Base-by-base conservation (phyloP, 768 basidiomycete genomes). In the Boletus sp. region DNA sequence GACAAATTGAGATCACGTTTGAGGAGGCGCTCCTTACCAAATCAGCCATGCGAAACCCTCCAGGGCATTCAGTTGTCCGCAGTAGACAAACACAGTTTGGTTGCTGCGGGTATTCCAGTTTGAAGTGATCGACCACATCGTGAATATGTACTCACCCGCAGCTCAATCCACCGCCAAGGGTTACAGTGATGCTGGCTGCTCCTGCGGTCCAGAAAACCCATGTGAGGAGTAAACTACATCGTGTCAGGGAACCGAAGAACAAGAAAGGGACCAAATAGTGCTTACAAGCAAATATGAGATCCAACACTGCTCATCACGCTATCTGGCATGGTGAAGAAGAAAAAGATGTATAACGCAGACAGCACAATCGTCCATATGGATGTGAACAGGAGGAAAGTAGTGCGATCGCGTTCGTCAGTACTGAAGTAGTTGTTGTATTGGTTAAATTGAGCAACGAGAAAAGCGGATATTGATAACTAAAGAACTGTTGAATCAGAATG, bases 201-300 rank as follows among this genome's bases (percentile, higher is more conserved):
- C 80, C 89, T 0, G 89, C 83, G 3, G 83, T 77, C 90, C 90
- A 93, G 57, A 90, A 77, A 37, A 92, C 77, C 88, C 89, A 92
- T 1, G 89, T 89, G 18, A 92, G 14, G 48, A 77, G 55, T 48
- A 91, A 70, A 72, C 89, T 90, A 59, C n/a, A 37, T 29, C 17
- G 12, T 20, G 54, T 66, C 45, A 66, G 48, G 18, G 35, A 51
- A 40, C 20, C 24, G 11, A 47, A 48, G 11, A 47, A 48, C 42
- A 2, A 24, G 24, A 24, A 10, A 41, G 6, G n/a, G 41, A 46
- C 57, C 50, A 20, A 41, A 42, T 33, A 52, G 33, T 50, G 7
- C 87, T 58, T 62, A 90, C 89, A 84, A 87, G 56, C 83, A 58
- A 30, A 81, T 70, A 71, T 92, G 87, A 42, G 83, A 78, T 50